A percentile compares a stretch with the other conserved stretches of the same genome.
Conservation (phyloP, 495 filamentous ascomycete species). For the Baudoinia panamericana region DNA sequence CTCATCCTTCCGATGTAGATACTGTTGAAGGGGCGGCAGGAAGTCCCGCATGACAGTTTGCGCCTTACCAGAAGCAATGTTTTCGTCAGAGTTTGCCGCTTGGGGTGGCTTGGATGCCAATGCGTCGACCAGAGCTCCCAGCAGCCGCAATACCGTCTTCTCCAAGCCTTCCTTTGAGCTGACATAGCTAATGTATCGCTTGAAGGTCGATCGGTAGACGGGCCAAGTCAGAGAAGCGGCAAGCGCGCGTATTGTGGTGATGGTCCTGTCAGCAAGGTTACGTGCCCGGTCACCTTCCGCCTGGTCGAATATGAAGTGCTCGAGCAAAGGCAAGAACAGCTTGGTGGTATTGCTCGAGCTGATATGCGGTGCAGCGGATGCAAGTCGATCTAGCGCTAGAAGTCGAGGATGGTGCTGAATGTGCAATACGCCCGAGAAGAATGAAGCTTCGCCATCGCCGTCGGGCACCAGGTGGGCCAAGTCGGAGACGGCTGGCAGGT, state of each 20-base stretch:
- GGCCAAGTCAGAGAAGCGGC: slow-evolving; percentile 72
- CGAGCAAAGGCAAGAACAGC: slow-evolving; percentile 80
- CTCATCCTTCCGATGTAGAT: slow-evolving; percentile 89
- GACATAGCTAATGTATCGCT: slow-evolving; percentile 66
- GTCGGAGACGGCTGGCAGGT: slow-evolving; percentile 57
- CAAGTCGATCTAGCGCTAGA: slow-evolving; percentile 65
- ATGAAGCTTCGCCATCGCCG: slow-evolving; percentile 77
- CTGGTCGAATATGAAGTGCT: slow-evolving; percentile 82
- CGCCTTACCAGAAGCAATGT: slow-evolving; percentile 2
- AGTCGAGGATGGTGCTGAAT: slow-evolving; percentile 82
- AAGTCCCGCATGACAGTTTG: slow-evolving; percentile 10
- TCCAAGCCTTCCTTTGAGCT: slow-evolving; percentile 72
- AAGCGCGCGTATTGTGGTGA: slow-evolving; percentile 58
- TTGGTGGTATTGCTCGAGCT: slow-evolving; percentile 65
- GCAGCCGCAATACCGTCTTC: slow-evolving; percentile 69
- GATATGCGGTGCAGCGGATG: slow-evolving; percentile 49
- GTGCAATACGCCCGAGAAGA: slow-evolving; percentile 84
- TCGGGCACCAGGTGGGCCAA: slow-evolving; percentile 58
- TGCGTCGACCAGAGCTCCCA: slow-evolving; percentile 68
- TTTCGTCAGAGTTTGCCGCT: slow-evolving; percentile 15
- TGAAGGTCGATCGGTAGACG: slow-evolving; percentile 73
- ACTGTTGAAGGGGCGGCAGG: slow-evolving; percentile 58
- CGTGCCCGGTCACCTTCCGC: slow-evolving; percentile 65
- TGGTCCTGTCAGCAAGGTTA: slow-evolving; percentile 71
- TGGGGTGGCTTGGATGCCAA: slow-evolving; percentile 27